phyloP scores from a whole-genome alignment of 2,329 filamentous ascomycete species.

The Chaetothyriales sp. region DNA sequence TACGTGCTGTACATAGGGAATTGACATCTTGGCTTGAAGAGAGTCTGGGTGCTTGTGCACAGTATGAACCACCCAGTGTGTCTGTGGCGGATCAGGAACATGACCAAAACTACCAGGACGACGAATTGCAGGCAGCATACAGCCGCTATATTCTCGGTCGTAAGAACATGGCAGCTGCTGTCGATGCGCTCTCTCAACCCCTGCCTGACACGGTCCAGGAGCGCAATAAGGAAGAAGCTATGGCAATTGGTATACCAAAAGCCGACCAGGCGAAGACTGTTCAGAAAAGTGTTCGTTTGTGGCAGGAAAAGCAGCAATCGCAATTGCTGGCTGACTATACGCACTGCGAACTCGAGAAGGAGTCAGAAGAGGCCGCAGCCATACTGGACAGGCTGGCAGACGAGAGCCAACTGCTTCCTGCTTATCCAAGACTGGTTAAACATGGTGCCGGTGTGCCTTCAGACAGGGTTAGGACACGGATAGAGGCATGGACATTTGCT shows the following conservation, averaged over 20 bases:
- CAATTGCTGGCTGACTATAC: neutral
- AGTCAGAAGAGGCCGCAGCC: conserved; percentile 3
- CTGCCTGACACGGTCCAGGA: neutral
- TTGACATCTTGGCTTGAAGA: conserved; percentile 13
- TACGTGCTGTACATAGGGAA: conserved; percentile 7
- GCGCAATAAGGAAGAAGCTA: neutral
- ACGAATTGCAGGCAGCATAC: conserved; percentile 8
- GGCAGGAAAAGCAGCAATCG: neutral
- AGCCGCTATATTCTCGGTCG: conserved; percentile 11
- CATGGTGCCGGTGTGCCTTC: conserved; percentile 4
- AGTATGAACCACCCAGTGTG: neutral
- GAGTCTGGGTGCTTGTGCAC: conserved; percentile 6
- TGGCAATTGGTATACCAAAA: neutral
- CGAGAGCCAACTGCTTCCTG: conserved; percentile 16
- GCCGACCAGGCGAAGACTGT: neutral
- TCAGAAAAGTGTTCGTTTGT: neutral
- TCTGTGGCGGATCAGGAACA: neutral
- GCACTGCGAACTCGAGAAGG: conserved; percentile 5
- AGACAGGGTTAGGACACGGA: conserved; percentile 6
- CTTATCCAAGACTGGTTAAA: conserved; percentile 9
- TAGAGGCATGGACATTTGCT: conserved; percentile 15
- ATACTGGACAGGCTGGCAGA: conserved; percentile 14
- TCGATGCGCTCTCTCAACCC: neutral
- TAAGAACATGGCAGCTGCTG: conserved; percentile 3
- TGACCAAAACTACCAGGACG: neutral